These are phyloP conservation scores for Aspergillus sparsus DNA, from an alignment of 495 filamentous ascomycete species.

Conservation along the genomic window DNA sequence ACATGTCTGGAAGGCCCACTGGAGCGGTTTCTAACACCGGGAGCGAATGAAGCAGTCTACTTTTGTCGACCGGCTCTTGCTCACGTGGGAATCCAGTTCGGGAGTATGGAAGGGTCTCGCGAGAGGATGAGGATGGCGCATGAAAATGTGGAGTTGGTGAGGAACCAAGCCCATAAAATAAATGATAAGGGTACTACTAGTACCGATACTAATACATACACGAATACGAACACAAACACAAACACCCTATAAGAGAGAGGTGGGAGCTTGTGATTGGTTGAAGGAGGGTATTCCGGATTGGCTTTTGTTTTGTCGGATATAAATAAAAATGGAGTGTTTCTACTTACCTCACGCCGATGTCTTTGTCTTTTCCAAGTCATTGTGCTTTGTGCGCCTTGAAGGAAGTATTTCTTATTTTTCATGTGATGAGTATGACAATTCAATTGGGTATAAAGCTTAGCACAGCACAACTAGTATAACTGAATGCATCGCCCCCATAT, in stretches of 20 bases:
- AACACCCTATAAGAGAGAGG: no score
- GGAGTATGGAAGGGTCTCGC: slow-evolving; percentile 20
- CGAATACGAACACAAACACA: no score
- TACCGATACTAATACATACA: no score
- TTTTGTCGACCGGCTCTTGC: slow-evolving; percentile 21
- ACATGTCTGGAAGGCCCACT: slow-evolving; percentile 23
- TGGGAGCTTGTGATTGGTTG: neutral
- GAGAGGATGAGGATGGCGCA: slow-evolving; percentile 17
- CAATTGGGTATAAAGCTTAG: slow-evolving; percentile 22
- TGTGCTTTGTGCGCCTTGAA: neutral
- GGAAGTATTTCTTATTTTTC: neutral
- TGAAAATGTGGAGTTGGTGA: slow-evolving; percentile 14
- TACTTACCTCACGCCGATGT: neutral
- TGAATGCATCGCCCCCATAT: neutral
- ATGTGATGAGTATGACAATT: slow-evolving; percentile 7
- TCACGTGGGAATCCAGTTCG: slow-evolving; percentile 18
- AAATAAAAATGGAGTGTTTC: no score
- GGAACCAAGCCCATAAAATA: neutral
- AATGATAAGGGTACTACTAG: neutral
- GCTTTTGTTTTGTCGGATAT: neutral
- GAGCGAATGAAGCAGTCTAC: slow-evolving; percentile 23
- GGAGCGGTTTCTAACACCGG: slow-evolving; percentile 30
- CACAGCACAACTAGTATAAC: slow-evolving; percentile 11
- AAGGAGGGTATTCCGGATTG: neutral
- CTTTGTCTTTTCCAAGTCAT: neutral